A percentile compares a stretch with the other conserved stretches of the same genome.
These are phyloP conservation scores for Simplicillium sp. DNA, from an alignment of 2,329 filamentous ascomycete species.

Conservation along the genomic window DNA sequence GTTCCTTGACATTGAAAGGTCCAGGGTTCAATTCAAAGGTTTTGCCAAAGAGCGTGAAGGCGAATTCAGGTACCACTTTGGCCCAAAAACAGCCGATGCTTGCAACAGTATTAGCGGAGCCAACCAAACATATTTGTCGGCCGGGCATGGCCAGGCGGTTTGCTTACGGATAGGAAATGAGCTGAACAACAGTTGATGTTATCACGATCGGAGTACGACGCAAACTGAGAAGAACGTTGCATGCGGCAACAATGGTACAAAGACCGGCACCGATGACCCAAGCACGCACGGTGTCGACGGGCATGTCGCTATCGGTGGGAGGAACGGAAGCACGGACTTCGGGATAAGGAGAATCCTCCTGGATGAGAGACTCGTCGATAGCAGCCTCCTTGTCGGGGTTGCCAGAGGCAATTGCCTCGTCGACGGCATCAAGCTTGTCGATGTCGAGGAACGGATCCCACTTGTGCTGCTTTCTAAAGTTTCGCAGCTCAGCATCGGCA, in stretches of 20 bases:
- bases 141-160: too few relatives aligned
- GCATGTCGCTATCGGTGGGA: slow-evolving; percentile 41
- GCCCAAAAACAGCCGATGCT: slow-evolving; percentile 14
- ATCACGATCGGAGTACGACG: slow-evolving; percentile 42
- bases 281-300: slow-evolving; percentile 48
- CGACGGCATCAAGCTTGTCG: slow-evolving; percentile 41
- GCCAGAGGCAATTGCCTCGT: slow-evolving; percentile 32
- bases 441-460: slow-evolving; percentile 49
- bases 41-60: slow-evolving; percentile 20
- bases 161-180: slow-evolving; percentile 40
- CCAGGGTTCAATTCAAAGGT: slow-evolving; percentile 26
- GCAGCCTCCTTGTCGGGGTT: slow-evolving; percentile 34
- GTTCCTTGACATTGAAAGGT: slow-evolving; percentile 36
- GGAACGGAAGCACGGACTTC: slow-evolving; percentile 26
- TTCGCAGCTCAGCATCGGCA: slow-evolving; percentile 17
- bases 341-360: slow-evolving; percentile 48
- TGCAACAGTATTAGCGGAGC: too few relatives aligned
- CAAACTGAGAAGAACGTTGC: slow-evolving; percentile 44
- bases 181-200: slow-evolving; percentile 43
- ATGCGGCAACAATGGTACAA: slow-evolving; percentile 45
- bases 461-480: slow-evolving; percentile 39
- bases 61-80: slow-evolving; percentile 18
- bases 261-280: slow-evolving; percentile 46
- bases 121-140: too few relatives aligned
- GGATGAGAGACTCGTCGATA: slow-evolving; percentile 34